Evolutionary conservation across 805 yeast genomes (phyloP).

Genomic region (Candida gorgasii): DNA sequence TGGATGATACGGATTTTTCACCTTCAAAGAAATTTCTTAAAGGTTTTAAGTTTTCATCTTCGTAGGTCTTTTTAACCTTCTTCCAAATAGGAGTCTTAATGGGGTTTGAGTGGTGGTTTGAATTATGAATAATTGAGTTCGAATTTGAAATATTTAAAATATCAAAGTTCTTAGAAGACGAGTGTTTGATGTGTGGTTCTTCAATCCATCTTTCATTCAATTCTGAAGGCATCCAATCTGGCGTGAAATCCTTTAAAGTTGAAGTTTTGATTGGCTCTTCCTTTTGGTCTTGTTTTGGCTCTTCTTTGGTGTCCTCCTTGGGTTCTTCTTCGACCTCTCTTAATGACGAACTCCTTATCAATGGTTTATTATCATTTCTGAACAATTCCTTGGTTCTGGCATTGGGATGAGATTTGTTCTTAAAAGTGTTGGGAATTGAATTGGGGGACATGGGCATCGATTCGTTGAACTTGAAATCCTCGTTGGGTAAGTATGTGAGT

Average conservation of each 20-base stretch:
- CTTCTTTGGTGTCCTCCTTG: neutral
- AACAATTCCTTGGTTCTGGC: conserved; percentile 32
- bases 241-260: conserved; percentile 28
- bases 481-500: conserved; percentile 34
- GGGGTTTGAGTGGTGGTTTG: conserved; percentile 13
- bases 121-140: conserved; percentile 15
- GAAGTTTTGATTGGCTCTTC: conserved; percentile 25
- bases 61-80: conserved; percentile 29
- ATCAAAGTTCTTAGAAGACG: conserved; percentile 6
- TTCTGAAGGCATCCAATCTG: conserved; percentile 46
- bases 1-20: conserved; percentile 29
- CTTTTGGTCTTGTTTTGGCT: neutral
- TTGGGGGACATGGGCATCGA: conserved; percentile 7
- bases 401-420: conserved; percentile 46
- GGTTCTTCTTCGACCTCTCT: neutral
- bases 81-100: conserved; percentile 38
- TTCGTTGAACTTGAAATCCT: conserved; percentile 26
- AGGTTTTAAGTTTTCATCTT: conserved; percentile 24
- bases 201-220: conserved; percentile 36
- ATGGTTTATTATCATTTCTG: neutral
- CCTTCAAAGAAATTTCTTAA: conserved; percentile 35
- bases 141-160: conserved; percentile 10
- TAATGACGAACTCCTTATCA: neutral
- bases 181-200: conserved; percentile 18
- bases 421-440: conserved; percentile 46